Conservation (phyloP, 2,329 filamentous ascomycete species). For the Sclerotinia borealis region DNA sequence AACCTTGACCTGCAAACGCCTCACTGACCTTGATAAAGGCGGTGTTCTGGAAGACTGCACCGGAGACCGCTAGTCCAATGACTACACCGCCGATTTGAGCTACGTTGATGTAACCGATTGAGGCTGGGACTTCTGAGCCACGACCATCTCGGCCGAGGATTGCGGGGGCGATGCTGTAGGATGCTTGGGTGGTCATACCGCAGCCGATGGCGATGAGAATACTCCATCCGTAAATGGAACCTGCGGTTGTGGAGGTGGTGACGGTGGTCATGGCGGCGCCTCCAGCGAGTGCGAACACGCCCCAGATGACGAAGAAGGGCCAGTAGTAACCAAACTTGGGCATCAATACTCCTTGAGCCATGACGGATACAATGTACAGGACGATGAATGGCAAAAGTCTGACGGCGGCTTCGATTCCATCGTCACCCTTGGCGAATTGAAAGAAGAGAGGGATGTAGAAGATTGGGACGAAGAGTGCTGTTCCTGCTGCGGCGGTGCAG, state of each 20-base stretch:
- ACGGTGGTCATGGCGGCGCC: constrained; percentile 28
- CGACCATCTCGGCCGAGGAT: constrained; percentile 27
- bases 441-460: constrained; percentile 45
- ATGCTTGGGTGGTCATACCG: constrained; percentile 27
- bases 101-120: constrained; percentile 34
- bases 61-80: constrained; percentile 33
- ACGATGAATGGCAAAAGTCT: constrained; percentile 37
- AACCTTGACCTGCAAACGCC: constrained; percentile 18
- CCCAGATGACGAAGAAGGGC: constrained; percentile 7
- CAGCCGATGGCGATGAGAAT: constrained; percentile 37
- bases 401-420: constrained; percentile 33
- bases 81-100: constrained; percentile 32
- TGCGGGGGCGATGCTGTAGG: constrained; percentile 20
- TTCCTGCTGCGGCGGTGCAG: constrained; percentile 31
- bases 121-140: constrained; percentile 20
- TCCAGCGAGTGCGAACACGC: constrained; percentile 20
- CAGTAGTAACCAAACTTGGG: constrained; percentile 32
- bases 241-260: constrained; percentile 19
- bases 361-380: constrained; percentile 35
- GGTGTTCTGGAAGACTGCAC: constrained; percentile 33
- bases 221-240: constrained; percentile 32
- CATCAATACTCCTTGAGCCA: constrained; percentile 36
- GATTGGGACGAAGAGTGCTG: constrained; percentile 36
- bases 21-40: constrained; percentile 26
- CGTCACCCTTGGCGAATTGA: constrained; percentile 37